Evolutionary conservation across 441 rosid species (phyloP), one percentile per base, ranked within the genome.

Genomic region (Aleurites moluccanus): DNA sequence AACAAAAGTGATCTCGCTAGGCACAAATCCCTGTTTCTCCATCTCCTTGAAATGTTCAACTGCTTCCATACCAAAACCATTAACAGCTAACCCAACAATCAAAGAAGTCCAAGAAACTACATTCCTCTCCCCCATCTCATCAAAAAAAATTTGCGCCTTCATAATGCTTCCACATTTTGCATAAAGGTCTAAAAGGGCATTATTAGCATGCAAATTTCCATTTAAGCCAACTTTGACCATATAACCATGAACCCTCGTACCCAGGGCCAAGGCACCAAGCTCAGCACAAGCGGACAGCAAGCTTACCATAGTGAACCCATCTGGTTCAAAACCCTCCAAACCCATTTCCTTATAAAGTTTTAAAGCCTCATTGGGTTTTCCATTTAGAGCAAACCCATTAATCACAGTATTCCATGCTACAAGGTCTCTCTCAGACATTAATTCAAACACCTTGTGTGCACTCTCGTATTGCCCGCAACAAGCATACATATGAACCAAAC

Each of bases 391-490:
- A 80, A 90, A 90, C 74, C 92, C 97, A 73, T 89, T 90, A 75
- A 93, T 91, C 72, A 92, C 88, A 53, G 93, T 87, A 80, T 92
- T 94, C 97, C 98, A 93, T 52, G 97, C 88, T 14, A 93, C 93
- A 14, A 84, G 64, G 78, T 92, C 97, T 78, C 88, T 90, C 1
- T 76, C 81, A 66, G 67, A 45, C 94, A 93, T 90, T 83, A 73
- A 28, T n/a, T 83, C 92, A 70, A 93, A 93, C 96, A 89, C 13
- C 75, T 87, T 85, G 64, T 85, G 77, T 0, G 94, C 94, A 75
- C 83, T 68, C 15, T 64, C 72, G 3, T 63, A 76, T 1, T 76
- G 70, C 7, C 96, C 96, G 18, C 93, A 90, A 1, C 77, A 68
- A 0, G 84, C 76, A 21, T 90, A 93, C 83, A 88, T 67, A 67